These are phyloP conservation scores for Microdochium bolleyi DNA, from an alignment of 2,329 filamentous ascomycete species.

Conservation along the genomic window DNA sequence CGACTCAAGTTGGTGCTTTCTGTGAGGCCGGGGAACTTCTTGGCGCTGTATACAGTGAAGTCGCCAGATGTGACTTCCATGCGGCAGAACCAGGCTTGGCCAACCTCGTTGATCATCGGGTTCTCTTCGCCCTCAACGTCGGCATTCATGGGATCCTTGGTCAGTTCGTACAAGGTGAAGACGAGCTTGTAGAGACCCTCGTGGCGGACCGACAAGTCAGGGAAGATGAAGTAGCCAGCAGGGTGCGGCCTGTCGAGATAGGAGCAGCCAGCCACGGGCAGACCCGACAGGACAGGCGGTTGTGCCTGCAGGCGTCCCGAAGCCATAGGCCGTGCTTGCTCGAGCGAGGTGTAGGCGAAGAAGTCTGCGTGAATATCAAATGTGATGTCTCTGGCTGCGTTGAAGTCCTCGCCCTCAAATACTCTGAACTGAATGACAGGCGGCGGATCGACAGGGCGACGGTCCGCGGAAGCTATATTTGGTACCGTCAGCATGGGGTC, in stretches of 20 bases:
- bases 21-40: conserved; percentile 93
- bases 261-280: conserved; percentile 90
- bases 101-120: conserved; percentile 24
- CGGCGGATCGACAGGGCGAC: conserved; percentile 86
- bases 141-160: conserved; percentile 75
- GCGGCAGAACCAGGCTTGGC: conserved; percentile 67
- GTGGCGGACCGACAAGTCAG: conserved; percentile 89
- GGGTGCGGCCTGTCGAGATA: conserved; percentile 80
- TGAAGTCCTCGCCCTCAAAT: conserved; percentile 61
- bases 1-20: conserved; percentile 86
- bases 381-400: conserved; percentile 63
- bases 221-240: conserved; percentile 93
- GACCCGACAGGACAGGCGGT: conserved; percentile 83
- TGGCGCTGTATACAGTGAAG: conserved; percentile 89
- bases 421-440: conserved; percentile 89
- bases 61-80: conserved; percentile 83
- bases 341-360: conserved; percentile 90
- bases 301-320: conserved; percentile 66
- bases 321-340: conserved; percentile 76
- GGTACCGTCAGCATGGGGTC: conserved; percentile 6
- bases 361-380: conserved; percentile 95
- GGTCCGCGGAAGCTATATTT: conserved; percentile 66
- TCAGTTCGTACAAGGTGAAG: conserved; percentile 90
- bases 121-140: conserved; percentile 44
- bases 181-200: conserved; percentile 88